Evolutionary conservation across 2,329 filamentous ascomycete species (phyloP), one percentile per base, ranked within the genome.

Genomic region (Diplodia mutila): DNA sequence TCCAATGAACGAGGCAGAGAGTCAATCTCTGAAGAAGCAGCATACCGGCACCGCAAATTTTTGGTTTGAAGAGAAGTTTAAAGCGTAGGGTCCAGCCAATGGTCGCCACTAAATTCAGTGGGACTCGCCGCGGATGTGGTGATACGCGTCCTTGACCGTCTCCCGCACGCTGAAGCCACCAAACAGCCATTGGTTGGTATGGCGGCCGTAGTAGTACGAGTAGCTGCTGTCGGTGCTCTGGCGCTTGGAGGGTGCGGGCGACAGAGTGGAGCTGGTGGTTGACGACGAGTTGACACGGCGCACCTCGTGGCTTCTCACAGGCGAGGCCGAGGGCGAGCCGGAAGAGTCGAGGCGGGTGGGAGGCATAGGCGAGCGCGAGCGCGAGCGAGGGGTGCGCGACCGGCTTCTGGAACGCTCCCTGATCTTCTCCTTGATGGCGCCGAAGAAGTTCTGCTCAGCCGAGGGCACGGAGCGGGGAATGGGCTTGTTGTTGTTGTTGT

Each of bases 161-260:
- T 76, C 77, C n/a, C 75, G 77, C 11, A 79, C 75, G 18, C 76
- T 78, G 68, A 76, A 78, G 49, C 75, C 76, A 51, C 74, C 74
- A 67, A 80, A 80, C 4, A 80, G 71, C 78, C 78, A 80, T 9
- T 75, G 74, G 66, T 80, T 80, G 27, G 77, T 77, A 69, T 80
- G 78, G 8, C 78, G 29, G 18, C 68, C 49, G 12, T 65, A 66
- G 61, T 66, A 68, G 57, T 46, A 61, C 2, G 29, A 61, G 67
- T 78, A 75, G 68, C 76, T 78, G 55, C 73, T 73, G 57, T 70
- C 71, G 4, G 75, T 76, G 69, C 73, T 74, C 32, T 73, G 69
- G 59, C 77, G 70, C 14, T 71, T 68, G 4, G 71, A 53, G 14
- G 68, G 66, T 61, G 71, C 73, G 4, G 75, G 73, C 65, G 68